Percentiles rank a stretch among this genome's conserved stretches.
These are phyloP conservation scores for Cladophialophora bantiana DNA, from an alignment of 2,329 filamentous ascomycete species.

Conservation along the genomic window DNA sequence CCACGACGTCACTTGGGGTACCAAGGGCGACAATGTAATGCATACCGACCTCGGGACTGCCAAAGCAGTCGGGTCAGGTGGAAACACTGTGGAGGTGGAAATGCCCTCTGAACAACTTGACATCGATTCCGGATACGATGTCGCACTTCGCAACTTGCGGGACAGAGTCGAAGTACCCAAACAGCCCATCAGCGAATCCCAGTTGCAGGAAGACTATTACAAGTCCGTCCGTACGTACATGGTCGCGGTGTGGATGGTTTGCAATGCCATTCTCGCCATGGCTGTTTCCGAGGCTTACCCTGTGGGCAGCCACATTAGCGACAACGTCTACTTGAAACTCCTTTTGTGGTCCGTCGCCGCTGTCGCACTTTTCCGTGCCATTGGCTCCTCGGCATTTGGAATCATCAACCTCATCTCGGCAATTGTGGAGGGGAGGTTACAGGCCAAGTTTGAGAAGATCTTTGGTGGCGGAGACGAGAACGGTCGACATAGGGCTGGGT, in stretches of 20 bases:
- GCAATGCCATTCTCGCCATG: slow-evolving; percentile 94
- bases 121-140: slow-evolving; percentile 97
- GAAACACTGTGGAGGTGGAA: slow-evolving; percentile 86
- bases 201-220: slow-evolving; percentile 98
- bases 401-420: slow-evolving; percentile 84
- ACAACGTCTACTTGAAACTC: slow-evolving; percentile 88
- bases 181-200: slow-evolving; percentile 70
- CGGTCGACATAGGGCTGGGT: slow-evolving; percentile 28
- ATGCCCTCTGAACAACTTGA: slow-evolving; percentile 98
- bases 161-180: slow-evolving; percentile 84
- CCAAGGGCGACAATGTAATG: slow-evolving; percentile 96
- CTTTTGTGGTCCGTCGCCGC: slow-evolving; percentile 91
- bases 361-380: slow-evolving; percentile 84
- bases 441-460: slow-evolving; percentile 47
- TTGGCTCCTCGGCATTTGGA: slow-evolving; percentile 82
- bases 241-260: slow-evolving; percentile 92
- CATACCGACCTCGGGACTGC: slow-evolving; percentile 91
- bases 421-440: slow-evolving; percentile 84
- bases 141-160: slow-evolving; percentile 92
- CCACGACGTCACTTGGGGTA: slow-evolving; percentile 98
- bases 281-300: slow-evolving; percentile 85
- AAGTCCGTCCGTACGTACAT: slow-evolving; percentile 97
- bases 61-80: slow-evolving; percentile 70
- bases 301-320: slow-evolving; percentile 69
- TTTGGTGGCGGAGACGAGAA: slow-evolving; percentile 41